Evolutionary conservation across 768 basidiomycete species (phyloP).

Genomic region (Lentinula edodes): DNA sequence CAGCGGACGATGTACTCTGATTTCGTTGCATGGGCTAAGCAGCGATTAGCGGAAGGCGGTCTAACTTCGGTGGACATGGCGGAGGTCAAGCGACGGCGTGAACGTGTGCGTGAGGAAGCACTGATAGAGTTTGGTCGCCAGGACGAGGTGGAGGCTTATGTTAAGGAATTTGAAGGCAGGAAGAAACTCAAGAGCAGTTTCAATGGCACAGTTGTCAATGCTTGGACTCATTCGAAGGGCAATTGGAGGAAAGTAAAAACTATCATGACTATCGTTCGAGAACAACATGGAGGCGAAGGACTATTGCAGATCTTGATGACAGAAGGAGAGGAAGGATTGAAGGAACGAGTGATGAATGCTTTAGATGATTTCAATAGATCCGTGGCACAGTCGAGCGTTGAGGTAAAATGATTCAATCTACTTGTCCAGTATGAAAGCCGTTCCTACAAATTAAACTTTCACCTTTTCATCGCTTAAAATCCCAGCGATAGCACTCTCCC

Average conservation of each 20-base stretch:
- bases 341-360: conserved; percentile 3
- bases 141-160: conserved; percentile 37
- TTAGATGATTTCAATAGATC: neutral
- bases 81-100: conserved; percentile 16
- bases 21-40: conserved; percentile 47
- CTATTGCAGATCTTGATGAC: conserved; percentile 31
- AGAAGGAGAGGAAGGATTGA: conserved; percentile 31
- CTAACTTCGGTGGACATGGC: conserved; percentile 10
- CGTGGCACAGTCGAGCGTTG: neutral
- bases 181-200: conserved; percentile 37
- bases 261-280: conserved; percentile 48
- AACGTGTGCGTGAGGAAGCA: conserved; percentile 35
- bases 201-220: conserved; percentile 44
- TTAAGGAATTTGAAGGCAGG: conserved; percentile 19
- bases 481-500: neutral
- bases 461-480: neutral
- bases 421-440: no score
- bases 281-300: conserved; percentile 41
- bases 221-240: conserved; percentile 43
- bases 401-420: no score
- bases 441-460: neutral
- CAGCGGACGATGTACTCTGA: conserved; percentile 54
- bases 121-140: conserved; percentile 47
- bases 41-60: conserved; percentile 9
- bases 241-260: conserved; percentile 40